A percentile compares a stretch with the other conserved stretches of the same genome.
Conservation (phyloP, 129 eudicot genomes). For the Escallonia herrerae region DNA sequence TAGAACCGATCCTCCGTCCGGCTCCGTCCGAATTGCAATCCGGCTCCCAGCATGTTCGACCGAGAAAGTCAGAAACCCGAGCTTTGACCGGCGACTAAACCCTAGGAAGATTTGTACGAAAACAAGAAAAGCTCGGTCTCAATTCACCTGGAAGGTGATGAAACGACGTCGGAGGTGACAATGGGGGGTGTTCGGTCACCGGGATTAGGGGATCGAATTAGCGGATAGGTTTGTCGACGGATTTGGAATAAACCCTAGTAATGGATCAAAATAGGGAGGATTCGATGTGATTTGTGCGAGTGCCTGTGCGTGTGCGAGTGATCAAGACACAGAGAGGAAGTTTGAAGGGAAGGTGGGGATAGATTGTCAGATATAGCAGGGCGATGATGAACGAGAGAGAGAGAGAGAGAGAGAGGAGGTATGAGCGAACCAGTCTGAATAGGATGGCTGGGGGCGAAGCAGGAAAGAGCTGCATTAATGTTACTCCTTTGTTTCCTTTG, state of each 20-base stretch:
- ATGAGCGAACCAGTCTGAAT: no score
- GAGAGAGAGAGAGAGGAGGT: background rate
- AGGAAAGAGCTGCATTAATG: no score
- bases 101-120: background rate
- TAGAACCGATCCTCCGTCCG: conserved; percentile 83
- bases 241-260: background rate
- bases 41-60: conserved; percentile 67
- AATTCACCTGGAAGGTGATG: no score
- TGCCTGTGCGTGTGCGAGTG: background rate
- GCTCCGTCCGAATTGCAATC: conserved; percentile 73
- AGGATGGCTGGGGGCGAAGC: no score
- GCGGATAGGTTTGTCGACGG: background rate
- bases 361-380: background rate
- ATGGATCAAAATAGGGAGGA: background rate
- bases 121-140: no score
- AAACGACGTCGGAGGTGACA: background rate
- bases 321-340: background rate
- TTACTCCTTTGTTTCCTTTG: no score
- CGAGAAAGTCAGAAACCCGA: background rate
- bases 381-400: background rate
- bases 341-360: background rate
- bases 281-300: no score
- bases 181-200: no score
- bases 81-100: conserved; percentile 10
- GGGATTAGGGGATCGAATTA: background rate